phyloP scores from a whole-genome alignment of 1,284 basidiomycete genomes.

The Papiliotrema laurentii region DNA sequence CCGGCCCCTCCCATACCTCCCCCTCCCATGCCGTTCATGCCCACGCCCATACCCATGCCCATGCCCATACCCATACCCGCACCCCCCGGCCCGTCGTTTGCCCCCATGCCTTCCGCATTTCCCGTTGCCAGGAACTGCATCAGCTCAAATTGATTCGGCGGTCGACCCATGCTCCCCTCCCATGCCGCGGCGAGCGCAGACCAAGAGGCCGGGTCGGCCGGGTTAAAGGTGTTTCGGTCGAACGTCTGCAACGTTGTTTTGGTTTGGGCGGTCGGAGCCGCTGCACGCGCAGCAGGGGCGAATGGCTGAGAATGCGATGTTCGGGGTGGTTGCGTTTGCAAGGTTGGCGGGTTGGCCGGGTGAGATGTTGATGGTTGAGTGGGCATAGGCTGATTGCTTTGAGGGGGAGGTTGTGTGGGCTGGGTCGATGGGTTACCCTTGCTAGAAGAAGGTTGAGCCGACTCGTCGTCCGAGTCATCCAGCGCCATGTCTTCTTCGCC shows the following conservation, averaged over 20 bases:
- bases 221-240: slow-evolving; percentile 33
- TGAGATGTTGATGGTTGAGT: neutral
- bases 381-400: neutral
- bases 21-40: slow-evolving; percentile 7
- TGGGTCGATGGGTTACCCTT: neutral
- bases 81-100: neutral
- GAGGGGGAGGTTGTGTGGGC: no score
- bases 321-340: neutral
- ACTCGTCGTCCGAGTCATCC: slow-evolving; percentile 17
- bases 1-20: neutral
- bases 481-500: slow-evolving; percentile 26
- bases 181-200: slow-evolving; percentile 31
- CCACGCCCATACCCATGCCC: slow-evolving; percentile 3
- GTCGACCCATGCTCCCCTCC: slow-evolving; percentile 27
- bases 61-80: slow-evolving; percentile 7
- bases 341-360: neutral
- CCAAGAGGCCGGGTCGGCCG: slow-evolving; percentile 31
- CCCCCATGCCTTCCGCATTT: neutral
- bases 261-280: no score
- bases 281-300: no score
- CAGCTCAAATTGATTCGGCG: slow-evolving; percentile 40
- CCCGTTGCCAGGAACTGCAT: slow-evolving; percentile 34
- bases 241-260: slow-evolving; percentile 20
- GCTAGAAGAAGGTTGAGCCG: neutral
- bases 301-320: neutral